Percentiles rank a stretch among this genome's conserved stretches.
These are phyloP conservation scores for Leishmania guyanensis DNA, from an alignment of 208 protist species.

Conservation along the genomic window DNA sequence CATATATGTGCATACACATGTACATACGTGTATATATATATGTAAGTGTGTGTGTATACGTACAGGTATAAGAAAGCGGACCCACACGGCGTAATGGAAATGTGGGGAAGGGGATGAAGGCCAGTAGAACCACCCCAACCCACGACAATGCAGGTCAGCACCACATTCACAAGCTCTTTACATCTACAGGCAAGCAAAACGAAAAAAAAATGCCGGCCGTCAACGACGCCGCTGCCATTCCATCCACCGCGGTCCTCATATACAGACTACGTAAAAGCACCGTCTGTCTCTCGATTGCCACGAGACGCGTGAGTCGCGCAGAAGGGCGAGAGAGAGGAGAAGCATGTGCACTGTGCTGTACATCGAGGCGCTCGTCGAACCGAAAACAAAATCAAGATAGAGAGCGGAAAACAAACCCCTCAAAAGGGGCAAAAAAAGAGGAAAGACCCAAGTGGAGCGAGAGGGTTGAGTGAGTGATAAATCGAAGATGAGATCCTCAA, in stretches of 20 bases:
- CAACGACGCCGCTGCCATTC: neutral
- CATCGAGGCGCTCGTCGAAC: neutral
- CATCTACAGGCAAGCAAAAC: neutral
- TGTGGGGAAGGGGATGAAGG: neutral
- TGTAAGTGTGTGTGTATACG: too few species aligned
- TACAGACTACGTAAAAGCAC: neutral
- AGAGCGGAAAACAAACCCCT: constrained; percentile 4
- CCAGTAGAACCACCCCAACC: neutral
- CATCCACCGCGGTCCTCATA: neutral
- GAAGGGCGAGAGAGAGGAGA: neutral
- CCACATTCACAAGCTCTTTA: neutral
- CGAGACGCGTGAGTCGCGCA: neutral
- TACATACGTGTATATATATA: neutral
- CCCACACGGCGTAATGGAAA: neutral
- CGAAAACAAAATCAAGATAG: constrained; percentile 9
- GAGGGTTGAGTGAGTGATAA: neutral
- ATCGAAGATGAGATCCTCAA: neutral
- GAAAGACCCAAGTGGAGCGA: neutral
- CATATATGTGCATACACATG: constrained; percentile 1
- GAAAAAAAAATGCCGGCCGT: neutral
- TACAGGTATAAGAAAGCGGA: neutral
- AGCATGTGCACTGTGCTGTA: neutral
- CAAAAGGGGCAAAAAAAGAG: neutral
- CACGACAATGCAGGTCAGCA: neutral
- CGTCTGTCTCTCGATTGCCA: neutral